Evolutionary conservation across 139 green algal species (phyloP).

Genomic region (Closterium sp.): DNA sequence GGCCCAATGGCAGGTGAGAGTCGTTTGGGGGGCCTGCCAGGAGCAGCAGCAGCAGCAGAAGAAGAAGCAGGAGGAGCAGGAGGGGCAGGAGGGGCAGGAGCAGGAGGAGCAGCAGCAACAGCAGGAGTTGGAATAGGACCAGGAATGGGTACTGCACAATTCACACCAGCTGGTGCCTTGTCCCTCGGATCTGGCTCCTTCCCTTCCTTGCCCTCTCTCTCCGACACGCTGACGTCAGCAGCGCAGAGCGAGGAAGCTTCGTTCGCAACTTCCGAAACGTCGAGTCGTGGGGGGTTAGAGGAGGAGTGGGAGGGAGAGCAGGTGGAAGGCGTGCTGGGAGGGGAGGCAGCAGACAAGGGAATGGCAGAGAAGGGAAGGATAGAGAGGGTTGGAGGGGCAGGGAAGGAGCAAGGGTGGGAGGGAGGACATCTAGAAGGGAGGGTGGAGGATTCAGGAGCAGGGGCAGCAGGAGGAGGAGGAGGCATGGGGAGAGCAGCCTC

Average conservation of each 20-base stretch:
- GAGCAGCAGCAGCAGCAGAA: background rate
- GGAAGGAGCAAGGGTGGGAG: background rate
- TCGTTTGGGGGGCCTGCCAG: no score
- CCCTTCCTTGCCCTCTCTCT: background rate
- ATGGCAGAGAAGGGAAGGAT: background rate
- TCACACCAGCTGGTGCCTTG: no score
- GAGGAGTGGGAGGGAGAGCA: background rate
- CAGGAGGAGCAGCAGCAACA: background rate
- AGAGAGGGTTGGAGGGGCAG: background rate
- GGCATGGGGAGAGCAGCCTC: background rate
- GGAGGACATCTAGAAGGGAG: no score
- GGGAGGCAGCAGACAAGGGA: background rate
- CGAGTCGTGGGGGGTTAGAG: background rate
- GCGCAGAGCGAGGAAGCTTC: background rate
- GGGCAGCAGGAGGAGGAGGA: background rate
- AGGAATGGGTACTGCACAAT: no score
- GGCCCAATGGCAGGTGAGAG: background rate
- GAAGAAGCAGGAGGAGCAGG: background rate
- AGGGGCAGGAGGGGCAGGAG: background rate
- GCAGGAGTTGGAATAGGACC: background rate
- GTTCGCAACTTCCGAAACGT: background rate
- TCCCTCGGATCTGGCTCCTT: background rate
- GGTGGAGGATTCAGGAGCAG: background rate
- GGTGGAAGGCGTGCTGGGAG: background rate
- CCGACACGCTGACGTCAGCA: background rate